phyloP scores from a whole-genome alignment of 768 basidiomycete genomes.

The Podaxis carcinomalis region DNA sequence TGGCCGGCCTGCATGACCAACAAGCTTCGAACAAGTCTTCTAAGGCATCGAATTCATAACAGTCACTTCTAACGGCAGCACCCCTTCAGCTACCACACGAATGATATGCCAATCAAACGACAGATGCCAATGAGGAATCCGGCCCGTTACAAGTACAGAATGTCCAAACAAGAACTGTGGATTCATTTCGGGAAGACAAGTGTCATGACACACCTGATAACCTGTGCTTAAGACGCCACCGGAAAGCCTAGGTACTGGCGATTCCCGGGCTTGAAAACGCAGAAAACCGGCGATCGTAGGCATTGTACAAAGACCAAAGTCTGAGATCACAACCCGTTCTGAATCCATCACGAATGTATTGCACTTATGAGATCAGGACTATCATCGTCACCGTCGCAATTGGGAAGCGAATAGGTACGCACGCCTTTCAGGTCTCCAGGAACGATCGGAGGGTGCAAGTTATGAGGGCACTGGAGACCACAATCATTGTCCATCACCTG shows the following conservation, averaged over 20 bases:
- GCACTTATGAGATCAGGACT: constrained; percentile 12
- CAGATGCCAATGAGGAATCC: constrained; percentile 22
- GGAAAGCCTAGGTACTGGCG: constrained; percentile 14
- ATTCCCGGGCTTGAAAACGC: constrained; percentile 27
- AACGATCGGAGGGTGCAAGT: constrained; percentile 31
- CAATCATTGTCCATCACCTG: constrained; percentile 33
- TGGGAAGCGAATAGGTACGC: constrained; percentile 10
- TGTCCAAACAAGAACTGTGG: neutral
- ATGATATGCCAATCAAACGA: constrained; percentile 22
- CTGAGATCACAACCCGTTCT: constrained; percentile 23
- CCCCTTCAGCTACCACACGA: constrained; percentile 16
- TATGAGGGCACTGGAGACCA: constrained; percentile 35
- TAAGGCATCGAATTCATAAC: neutral
- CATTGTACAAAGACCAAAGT: constrained; percentile 28
- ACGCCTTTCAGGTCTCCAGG: constrained; percentile 44
- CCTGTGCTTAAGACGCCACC: constrained; percentile 28
- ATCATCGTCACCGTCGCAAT: neutral
- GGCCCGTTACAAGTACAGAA: constrained; percentile 19
- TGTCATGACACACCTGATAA: constrained; percentile 22
- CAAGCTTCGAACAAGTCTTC: constrained; percentile 14
- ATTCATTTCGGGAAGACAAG: neutral
- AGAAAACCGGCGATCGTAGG: constrained; percentile 18
- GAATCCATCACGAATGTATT: constrained; percentile 37
- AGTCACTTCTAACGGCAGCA: neutral
- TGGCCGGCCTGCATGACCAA: constrained; percentile 16